Base-by-base conservation (phyloP, 1,139 yeast genomes). In the Nakaseomyces glabratus region DNA sequence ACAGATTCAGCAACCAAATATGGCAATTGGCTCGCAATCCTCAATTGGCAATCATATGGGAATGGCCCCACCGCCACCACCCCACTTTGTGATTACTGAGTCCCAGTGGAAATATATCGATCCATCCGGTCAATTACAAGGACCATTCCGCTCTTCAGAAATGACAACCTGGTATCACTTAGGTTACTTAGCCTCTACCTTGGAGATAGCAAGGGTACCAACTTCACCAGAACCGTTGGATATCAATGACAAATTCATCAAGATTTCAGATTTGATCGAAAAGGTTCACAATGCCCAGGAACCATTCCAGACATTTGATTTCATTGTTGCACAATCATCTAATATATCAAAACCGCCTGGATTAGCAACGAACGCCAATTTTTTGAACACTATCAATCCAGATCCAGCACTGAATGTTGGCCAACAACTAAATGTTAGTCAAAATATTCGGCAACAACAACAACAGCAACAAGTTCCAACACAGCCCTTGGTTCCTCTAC, bases 71-170 rank as follows among this genome's bases (percentile, higher is more conserved):
- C 42, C 44, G 16, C 37, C 37, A 15, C 38, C 39, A n/a, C 35
- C 42, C 21, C 44, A 40, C 11, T 17, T 40, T 15, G 36, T 26
- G 6, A 26, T 26, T 15, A 26, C 41, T 13, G 45, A 41, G 16
- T 54, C 61, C 3, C 55, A 49, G 19, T 57, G 62, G 62, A 49
- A 49, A 25, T 57, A 57, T 36, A 31, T 54, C 9, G 62, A 57
- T 40, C 40, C 48, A 8, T 43, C 46, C 24, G 52, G 51, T 13
- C 43, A 45, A n/a, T 33, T 52, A 8, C 60, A 56, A 39, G 62
- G 62, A 4, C 62, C 62, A 2, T 56, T 55, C 35, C 42, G 44
- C 10, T 45, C 60, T 3, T 31, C 34, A 9, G 38, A 46, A 14
- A 57, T 57, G 62, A 45, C 52, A 14, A 42, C 39, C 12, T 57